Base-by-base conservation (phyloP, 1,284 basidiomycete species). In the Apiotrichum mycotoxinovorans region DNA sequence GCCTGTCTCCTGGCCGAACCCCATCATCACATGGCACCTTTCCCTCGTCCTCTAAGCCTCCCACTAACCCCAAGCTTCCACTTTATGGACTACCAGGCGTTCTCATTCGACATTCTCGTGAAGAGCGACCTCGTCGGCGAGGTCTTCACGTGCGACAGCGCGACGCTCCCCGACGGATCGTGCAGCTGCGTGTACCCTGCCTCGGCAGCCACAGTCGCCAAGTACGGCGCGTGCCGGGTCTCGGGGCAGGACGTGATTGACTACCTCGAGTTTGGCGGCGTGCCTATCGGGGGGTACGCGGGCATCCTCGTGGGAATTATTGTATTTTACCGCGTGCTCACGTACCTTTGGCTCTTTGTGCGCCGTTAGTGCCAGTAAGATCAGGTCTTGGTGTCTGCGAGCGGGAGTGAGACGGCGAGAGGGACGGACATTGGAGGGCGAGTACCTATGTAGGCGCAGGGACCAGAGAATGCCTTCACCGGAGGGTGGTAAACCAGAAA, bases 71-170 rank as follows among this genome's bases (percentile, higher is more conserved):
- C 26, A 11, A 3, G 27, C 30, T 17, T 45, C 35, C 60, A 61
- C 42, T 61, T 34, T 12, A 52, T 57, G 50, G 80, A 82, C 61
- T 82, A 79, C 53, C 73, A 80, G 53, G 58, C 52, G 22, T 85
- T 80, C 58, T 80, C 83, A 1, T 76, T 77, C 51, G 68, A 76
- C 43, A 63, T 77, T 33, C 67, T 78, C 23, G 73, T 73, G 38
- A 67, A 82, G 71, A 83, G 82, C 51, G 84, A 86, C 67, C 68
- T 85, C 27, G 66, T 71, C 23, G 82, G 81, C 1, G 64, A 83
- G 22, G 72, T 68, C 3, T 83, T 85, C 66, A 62, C 62, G 3
- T 84, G 83, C 63, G 60, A 60, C 22, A 44, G 56, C 3, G 59
- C 52, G 12, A 43, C 11, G 10, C 34, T 61, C 3, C 56, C 60